phyloP scores from a whole-genome alignment of 2,329 filamentous ascomycete genomes.

The Cordyceps cateniannulata region DNA sequence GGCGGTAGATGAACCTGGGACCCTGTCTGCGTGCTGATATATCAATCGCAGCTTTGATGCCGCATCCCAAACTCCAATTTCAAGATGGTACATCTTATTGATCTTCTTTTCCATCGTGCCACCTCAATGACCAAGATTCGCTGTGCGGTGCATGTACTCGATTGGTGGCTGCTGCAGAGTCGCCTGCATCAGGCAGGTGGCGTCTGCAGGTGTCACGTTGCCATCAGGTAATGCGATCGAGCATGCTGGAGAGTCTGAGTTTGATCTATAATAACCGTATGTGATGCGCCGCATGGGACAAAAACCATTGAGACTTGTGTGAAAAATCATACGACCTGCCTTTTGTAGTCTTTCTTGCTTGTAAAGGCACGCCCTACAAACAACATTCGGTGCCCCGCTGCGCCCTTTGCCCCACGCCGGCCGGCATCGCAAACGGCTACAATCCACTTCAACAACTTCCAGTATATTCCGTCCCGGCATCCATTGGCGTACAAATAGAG shows the following conservation, averaged over 20 bases:
- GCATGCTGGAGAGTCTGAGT: not conserved
- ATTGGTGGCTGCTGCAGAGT: not conserved
- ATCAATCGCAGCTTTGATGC: not conserved
- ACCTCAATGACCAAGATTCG: not conserved
- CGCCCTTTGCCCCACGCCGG: constrained; percentile 4
- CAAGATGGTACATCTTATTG: not conserved
- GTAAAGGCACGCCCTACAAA: not conserved
- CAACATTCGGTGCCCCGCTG: constrained; percentile 1
- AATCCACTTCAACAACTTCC: not conserved
- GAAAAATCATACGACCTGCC: not conserved
- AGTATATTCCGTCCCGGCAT: not conserved
- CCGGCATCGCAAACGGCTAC: constrained; percentile 7
- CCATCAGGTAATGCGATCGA: not conserved
- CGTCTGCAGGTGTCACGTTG: not conserved
- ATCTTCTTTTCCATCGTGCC: not conserved
- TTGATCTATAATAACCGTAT: no score
- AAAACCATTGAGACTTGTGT: not conserved
- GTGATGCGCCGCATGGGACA: not conserved
- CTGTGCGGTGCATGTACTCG: not conserved
- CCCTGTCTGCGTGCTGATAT: not conserved
- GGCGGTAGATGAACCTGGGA: not conserved
- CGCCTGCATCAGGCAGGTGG: not conserved
- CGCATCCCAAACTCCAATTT: not conserved
- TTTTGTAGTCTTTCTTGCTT: not conserved
- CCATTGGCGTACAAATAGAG: not conserved